phyloP scores from a whole-genome alignment of 257 asterid species.

The Parsonsia alboflavescens region DNA sequence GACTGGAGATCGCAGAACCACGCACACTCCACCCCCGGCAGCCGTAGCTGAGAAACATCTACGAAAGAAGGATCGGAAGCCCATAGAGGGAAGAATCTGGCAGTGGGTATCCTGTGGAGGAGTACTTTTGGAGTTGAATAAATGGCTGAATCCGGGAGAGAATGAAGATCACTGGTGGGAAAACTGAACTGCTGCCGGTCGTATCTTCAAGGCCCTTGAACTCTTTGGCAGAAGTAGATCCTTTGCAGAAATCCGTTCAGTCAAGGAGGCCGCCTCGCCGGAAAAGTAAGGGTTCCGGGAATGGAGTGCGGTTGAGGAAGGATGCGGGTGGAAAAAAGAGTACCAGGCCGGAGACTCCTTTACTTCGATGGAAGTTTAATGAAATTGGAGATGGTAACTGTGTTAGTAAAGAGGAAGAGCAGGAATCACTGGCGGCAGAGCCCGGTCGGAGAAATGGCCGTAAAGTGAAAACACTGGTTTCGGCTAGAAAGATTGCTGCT shows the following conservation, averaged over 20 bases:
- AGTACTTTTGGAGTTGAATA: background rate
- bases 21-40: background rate
- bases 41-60: background rate
- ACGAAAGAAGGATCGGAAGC: background rate
- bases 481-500: slow-evolving; percentile 57
- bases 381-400: slow-evolving; percentile 26
- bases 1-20: slow-evolving; percentile 19
- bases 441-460: slow-evolving; percentile 26
- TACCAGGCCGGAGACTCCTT: slow-evolving; percentile 58
- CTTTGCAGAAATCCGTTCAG: slow-evolving; percentile 20
- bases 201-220: slow-evolving; percentile 5
- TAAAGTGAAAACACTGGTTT: slow-evolving; percentile 25
- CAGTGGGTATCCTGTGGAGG: background rate
- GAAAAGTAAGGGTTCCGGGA: slow-evolving; percentile 37
- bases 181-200: slow-evolving; percentile 19
- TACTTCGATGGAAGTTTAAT: slow-evolving; percentile 54
- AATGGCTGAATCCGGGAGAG: slow-evolving; percentile 37
- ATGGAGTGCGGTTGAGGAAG: slow-evolving; percentile 40
- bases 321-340: slow-evolving; percentile 32
- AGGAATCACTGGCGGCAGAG: slow-evolving; percentile 23
- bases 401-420: slow-evolving; percentile 19
- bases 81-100: background rate
- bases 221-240: slow-evolving; percentile 39
- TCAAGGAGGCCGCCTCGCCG: slow-evolving; percentile 40
- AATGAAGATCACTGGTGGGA: slow-evolving; percentile 47